Percentiles rank a stretch among this genome's conserved stretches.
Conservation (phyloP, 2,329 filamentous ascomycete species). For the Teratosphaeria zuluensis region DNA sequence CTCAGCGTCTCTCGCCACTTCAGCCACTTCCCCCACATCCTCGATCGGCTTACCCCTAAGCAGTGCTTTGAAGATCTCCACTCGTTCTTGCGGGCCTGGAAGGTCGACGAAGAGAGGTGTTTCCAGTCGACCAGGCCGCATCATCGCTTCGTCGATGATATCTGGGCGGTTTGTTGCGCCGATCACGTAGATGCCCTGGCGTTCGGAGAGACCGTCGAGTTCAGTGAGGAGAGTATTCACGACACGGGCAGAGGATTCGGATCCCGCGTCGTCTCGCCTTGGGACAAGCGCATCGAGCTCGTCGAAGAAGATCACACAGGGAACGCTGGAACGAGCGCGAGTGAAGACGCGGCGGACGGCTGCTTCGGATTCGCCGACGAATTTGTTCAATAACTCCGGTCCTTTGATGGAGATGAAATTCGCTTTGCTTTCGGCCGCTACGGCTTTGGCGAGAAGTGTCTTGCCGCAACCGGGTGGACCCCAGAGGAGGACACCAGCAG, state of each 20-base stretch:
- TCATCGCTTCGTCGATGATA: conserved; percentile 92
- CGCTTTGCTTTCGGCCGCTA: conserved; percentile 88
- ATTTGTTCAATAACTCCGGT: conserved; percentile 93
- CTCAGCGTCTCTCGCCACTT: conserved; percentile 60
- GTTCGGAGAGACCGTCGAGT: conserved; percentile 67
- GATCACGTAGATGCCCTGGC: conserved; percentile 84
- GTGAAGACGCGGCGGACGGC: conserved; percentile 87
- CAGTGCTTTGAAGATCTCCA: conserved; percentile 71
- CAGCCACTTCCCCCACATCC: conserved; percentile 39
- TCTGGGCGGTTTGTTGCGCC: conserved; percentile 92
- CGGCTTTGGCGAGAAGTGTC: conserved; percentile 88
- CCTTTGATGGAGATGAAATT: conserved; percentile 99
- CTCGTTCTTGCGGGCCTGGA: conserved; percentile 66
- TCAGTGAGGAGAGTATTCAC: conserved; percentile 94
- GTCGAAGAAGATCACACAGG: conserved; percentile 96
- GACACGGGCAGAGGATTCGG: conserved; percentile 76
- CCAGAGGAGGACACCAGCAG: conserved; percentile 87
- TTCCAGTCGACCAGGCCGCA: conserved; percentile 81
- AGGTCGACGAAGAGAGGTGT: conserved; percentile 84
- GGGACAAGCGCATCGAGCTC: conserved; percentile 91
- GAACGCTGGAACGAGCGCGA: conserved; percentile 73
- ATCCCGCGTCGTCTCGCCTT: conserved; percentile 63
- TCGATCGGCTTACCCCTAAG: conserved; percentile 43
- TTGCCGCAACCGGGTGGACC: conserved; percentile 95
- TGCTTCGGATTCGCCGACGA: conserved; percentile 90